Evolutionary conservation across 768 basidiomycete genomes (phyloP), one percentile per base, ranked within the genome.

Genomic region (Pleurotus pulmonarius): DNA sequence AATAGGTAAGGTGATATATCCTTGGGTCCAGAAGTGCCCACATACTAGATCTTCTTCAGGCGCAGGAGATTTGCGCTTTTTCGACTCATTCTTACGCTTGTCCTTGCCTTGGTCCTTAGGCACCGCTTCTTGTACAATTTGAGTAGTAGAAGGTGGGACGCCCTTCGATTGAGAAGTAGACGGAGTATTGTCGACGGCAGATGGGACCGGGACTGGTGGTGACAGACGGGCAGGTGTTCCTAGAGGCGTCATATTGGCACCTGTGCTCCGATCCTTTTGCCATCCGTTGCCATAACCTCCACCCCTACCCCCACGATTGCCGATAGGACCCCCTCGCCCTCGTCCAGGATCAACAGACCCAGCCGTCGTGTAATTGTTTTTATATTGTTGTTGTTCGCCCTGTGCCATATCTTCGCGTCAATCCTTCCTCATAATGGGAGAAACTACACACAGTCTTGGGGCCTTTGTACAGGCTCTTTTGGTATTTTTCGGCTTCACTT

Each of bases 401-500:
- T 49, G 18, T 26, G 15, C 4, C 11, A 16, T 26, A 12, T n/a
- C 9, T 40, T 53, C 18, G 34, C 18, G 34, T 49, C 29, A n/a
- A 15, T 29, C 5, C 18, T 7, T 5, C 25, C 15, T 7, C 6
- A 37, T 6, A 20, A 12, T 53, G 41, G n/a, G 25, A 12, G n/a
- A 41, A 53, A 11, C 5, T n/a, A 62, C 70, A 54, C 58, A 75
- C 73, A n/a, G 71, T 77, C 75, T 88, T 90, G 0, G 83, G 80
- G 7, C 90, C 92, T 65, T 89, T 92, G 69, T 94, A 95, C 56
- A 94, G 67, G 49, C 79, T 73, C 70, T 92, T 92, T 74, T 97
- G 84, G 65, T 97, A 96, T 68, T 96, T 97, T 70, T 97, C 91
- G 2, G 91, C 94, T 71, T 97, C 94, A 59, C 81, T 85, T 44